phyloP scores from a whole-genome alignment of 2,329 filamentous ascomycete species.

The Calycina herbarum region DNA sequence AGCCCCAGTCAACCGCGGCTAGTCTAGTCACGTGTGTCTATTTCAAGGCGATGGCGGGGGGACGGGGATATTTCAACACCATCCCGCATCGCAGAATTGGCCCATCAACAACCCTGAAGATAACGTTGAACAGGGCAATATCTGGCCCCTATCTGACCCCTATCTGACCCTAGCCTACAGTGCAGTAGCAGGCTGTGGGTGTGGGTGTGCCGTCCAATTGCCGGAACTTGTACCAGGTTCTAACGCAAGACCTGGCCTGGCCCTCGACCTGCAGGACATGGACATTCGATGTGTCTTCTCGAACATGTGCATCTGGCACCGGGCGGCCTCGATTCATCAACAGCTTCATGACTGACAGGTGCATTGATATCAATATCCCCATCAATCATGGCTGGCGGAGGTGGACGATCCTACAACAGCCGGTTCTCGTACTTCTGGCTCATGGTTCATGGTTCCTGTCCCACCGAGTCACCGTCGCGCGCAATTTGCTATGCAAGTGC shows the following conservation, averaged over 20 bases:
- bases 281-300: conserved; percentile 2
- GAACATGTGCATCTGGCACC: conserved; percentile 4
- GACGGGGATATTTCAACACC: neutral
- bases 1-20: neutral
- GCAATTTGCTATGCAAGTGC: neutral
- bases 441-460: too few relatives aligned
- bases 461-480: neutral
- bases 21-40: neutral
- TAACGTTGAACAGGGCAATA: neutral
- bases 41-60: neutral
- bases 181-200: neutral
- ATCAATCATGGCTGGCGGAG: neutral
- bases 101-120: too few relatives aligned
- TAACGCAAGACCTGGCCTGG: neutral
- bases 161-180: too few relatives aligned
- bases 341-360: conserved; percentile 4
- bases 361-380: too few relatives aligned
- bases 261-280: neutral
- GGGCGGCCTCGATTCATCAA: neutral
- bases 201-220: neutral
- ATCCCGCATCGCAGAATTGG: too few relatives aligned
- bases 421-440: neutral
- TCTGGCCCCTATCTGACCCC: neutral
- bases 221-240: neutral
- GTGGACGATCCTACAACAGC: neutral